Base-by-base conservation (phyloP, 140 eudicot genomes). In the Senecio squalidus region DNA sequence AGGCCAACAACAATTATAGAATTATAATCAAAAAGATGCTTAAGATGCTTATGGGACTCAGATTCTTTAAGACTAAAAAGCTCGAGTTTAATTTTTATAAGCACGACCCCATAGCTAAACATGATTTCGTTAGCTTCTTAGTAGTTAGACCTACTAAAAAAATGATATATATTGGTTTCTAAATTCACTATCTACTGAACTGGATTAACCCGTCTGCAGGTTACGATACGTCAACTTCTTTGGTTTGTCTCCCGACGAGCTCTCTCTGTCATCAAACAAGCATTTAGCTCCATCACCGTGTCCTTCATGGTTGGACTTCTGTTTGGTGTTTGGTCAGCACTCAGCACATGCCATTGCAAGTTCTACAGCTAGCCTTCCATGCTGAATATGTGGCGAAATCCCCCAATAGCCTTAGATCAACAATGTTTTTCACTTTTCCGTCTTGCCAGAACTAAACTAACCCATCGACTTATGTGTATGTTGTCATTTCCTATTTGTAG, bases 231-330 rank as follows among this genome's bases (percentile, higher is more conserved):
- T 27, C 18, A 59, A 69, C 4, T 34, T 47, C 28, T 15, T 60
- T 9, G 59, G 16, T 45, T 26, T 0, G 44, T 30, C 29, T 60
- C 60, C 17, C 1, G 60, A 11, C 53, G 58, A 31, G 50, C 62
- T 15, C 22, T 62, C 50, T 67, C 76, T 22, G 64, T 22, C 43
- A 40, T 60, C 40, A 69, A 60, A 44, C 78, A 73, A 3, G 65
- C 73, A 9, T 56, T 74, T 17, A 81, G 41, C 25, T 62, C 76
- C 16, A 0, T 44, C 25, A 70, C 57, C 27, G 77, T 78, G 13
- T 55, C 44, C 1, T 39, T 61, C 88, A 81, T 76, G 58, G 68
- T 69, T 22, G 78, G 88, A 36, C 83, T 66, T 34, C 31, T 29
- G 2, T 34, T 28, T 1, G 80, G 41, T 9, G 9, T 49, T 18